Percentiles rank a stretch among this genome's conserved stretches.
These are phyloP conservation scores for Primulina huaijiensis DNA, from an alignment of 257 asterid genomes.

Conservation along the genomic window DNA sequence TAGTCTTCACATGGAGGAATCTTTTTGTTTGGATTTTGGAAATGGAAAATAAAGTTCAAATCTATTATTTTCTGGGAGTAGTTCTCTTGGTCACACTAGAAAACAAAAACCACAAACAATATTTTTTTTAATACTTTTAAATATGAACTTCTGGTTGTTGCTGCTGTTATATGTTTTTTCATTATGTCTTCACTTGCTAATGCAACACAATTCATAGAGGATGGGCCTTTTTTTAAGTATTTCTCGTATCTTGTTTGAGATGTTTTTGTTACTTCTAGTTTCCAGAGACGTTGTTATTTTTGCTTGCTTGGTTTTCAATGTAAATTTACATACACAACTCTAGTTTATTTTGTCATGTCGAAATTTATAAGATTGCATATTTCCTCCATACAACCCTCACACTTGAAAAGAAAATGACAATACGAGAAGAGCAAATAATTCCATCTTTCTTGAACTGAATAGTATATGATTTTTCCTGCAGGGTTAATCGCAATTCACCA, in stretches of 20 bases:
- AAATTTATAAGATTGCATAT: constrained; percentile 6
- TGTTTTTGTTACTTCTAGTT: constrained; percentile 12
- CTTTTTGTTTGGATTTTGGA: background rate
- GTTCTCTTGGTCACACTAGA: background rate
- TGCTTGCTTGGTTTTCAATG: constrained; percentile 17
- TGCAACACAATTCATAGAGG: constrained; percentile 10
- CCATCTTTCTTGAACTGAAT: constrained; percentile 9
- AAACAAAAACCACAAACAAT: background rate
- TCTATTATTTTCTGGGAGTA: background rate
- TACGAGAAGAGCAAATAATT: background rate
- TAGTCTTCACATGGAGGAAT: background rate
- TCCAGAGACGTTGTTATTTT: constrained; percentile 1
- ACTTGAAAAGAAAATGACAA: background rate
- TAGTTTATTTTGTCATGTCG: constrained; percentile 9
- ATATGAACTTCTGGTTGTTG: background rate
- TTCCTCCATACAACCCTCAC: constrained; percentile 11
- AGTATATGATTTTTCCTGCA: constrained; percentile 31
- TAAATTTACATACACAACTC: constrained; percentile 6
- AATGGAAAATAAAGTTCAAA: background rate
- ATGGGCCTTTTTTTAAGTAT: constrained; percentile 3
- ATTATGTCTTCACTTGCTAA: background rate
- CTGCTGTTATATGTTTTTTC: constrained; percentile 2
- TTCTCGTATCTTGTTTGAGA: constrained; percentile 17
- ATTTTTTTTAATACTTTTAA: background rate
- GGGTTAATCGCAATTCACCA: constrained; percentile 45